These are phyloP conservation scores for Nematodospora anomalae DNA, from an alignment of 1,139 yeast genomes.

Conservation along the genomic window DNA sequence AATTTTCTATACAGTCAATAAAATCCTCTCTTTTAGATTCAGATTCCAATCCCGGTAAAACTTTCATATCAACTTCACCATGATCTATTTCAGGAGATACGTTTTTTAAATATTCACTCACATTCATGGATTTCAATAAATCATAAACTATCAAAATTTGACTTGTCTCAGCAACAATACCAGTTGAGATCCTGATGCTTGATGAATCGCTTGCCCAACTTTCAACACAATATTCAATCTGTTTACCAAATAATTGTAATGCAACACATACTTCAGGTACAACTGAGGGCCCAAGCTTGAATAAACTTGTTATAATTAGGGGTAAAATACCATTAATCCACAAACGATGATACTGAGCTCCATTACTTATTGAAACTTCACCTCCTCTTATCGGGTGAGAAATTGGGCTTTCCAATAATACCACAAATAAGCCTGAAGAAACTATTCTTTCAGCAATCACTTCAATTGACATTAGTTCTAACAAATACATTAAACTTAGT, in stretches of 20 bases:
- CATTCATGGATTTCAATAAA: conserved; percentile 51
- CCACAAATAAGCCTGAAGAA: conserved; percentile 64
- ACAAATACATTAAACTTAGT: conserved; percentile 64
- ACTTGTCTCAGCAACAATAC: conserved; percentile 74
- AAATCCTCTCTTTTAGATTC: conserved; percentile 57
- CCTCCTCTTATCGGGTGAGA: conserved; percentile 70
- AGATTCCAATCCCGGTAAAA: conserved; percentile 65
- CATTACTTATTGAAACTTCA: conserved; percentile 47
- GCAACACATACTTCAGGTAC: conserved; percentile 68
- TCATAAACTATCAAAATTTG: conserved; percentile 71
- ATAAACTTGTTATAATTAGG: conserved; percentile 57
- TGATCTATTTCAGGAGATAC: conserved; percentile 11
- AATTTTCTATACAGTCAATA: conserved; percentile 59
- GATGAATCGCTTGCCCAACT: conserved; percentile 69
- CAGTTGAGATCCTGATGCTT: conserved; percentile 56
- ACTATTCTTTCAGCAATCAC: conserved; percentile 67
- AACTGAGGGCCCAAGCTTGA: conserved; percentile 62
- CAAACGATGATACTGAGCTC: conserved; percentile 62
- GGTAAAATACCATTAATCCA: conserved; percentile 87
- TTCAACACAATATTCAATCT: conserved; percentile 59
- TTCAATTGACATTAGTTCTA: conserved; percentile 65
- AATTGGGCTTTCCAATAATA: conserved; percentile 71
- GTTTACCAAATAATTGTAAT: conserved; percentile 62
- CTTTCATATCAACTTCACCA: conserved; percentile 25
- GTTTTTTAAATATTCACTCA: conserved; percentile 38